Evolutionary conservation across 139 green algal genomes (phyloP).

Genomic region (Chlorella sp.): DNA sequence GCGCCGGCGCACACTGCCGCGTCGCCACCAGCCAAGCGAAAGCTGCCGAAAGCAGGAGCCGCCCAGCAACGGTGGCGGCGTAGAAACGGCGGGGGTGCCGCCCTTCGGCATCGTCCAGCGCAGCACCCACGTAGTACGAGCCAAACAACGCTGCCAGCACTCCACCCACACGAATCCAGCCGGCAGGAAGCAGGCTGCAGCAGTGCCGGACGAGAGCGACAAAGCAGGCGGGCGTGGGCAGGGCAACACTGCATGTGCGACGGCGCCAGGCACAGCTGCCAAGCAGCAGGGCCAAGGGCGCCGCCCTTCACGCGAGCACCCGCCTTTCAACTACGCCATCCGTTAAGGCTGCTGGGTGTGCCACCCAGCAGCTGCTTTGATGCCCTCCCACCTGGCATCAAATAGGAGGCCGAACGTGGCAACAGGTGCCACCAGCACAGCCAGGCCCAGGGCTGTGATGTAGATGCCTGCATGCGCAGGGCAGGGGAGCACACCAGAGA

Average conservation of each 20-base stretch:
- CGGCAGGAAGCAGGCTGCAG: slow-evolving; percentile 4
- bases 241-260: background rate
- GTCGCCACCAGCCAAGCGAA: slow-evolving; percentile 25
- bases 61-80: slow-evolving; percentile 10
- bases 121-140: slow-evolving; percentile 43
- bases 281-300: no score
- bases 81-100: slow-evolving; percentile 36
- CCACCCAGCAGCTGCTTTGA: no score
- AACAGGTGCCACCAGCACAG: slow-evolving; percentile 4
- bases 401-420: slow-evolving; percentile 6
- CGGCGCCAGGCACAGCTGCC: no score
- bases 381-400: background rate
- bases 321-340: no score
- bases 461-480: background rate
- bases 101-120: slow-evolving; percentile 38
- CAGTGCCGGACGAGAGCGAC: background rate
- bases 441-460: slow-evolving; percentile 28
- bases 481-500: no score
- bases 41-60: slow-evolving; percentile 12
- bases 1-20: slow-evolving; percentile 8
- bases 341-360: no score
- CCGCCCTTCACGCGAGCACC: no score
- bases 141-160: slow-evolving; percentile 43
- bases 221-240: background rate
- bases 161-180: slow-evolving; percentile 42